Evolutionary conservation across 1,284 basidiomycete species (phyloP).

Genomic region (Pyrrhoderma noxium): DNA sequence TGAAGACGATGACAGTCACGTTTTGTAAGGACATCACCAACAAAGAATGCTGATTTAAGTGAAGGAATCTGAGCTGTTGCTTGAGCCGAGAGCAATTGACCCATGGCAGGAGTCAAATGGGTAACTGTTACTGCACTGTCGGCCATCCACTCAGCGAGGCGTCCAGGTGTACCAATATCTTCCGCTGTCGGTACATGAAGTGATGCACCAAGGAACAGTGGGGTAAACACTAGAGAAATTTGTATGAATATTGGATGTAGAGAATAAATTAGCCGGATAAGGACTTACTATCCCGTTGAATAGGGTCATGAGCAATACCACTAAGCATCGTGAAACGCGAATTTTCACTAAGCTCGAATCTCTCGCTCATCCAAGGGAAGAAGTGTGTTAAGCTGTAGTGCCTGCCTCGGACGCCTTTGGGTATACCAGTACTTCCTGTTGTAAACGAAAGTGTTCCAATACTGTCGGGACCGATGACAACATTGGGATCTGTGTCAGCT

Average conservation of each 20-base stretch:
- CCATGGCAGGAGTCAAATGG: slow-evolving; percentile 98
- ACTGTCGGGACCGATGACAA: slow-evolving; percentile 90
- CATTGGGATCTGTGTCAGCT: slow-evolving; percentile 68
- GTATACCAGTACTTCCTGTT: slow-evolving; percentile 95
- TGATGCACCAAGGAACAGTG: slow-evolving; percentile 94
- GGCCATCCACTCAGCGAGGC: slow-evolving; percentile 99
- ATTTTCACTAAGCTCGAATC: slow-evolving; percentile 69
- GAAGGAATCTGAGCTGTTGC: slow-evolving; percentile 85
- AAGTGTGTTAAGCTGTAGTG: slow-evolving; percentile 98
- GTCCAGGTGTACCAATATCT: slow-evolving; percentile 95
- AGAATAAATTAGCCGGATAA: neutral
- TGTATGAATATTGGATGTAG: neutral
- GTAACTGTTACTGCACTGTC: slow-evolving; percentile 86
- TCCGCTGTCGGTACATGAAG: slow-evolving; percentile 96
- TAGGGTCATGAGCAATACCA: slow-evolving; percentile 98
- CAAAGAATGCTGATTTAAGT: slow-evolving; percentile 92
- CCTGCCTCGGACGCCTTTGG: slow-evolving; percentile 93
- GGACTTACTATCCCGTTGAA: slow-evolving; percentile 91
- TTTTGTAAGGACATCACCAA: slow-evolving; percentile 98
- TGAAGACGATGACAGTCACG: slow-evolving; percentile 96
- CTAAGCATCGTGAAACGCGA: slow-evolving; percentile 98
- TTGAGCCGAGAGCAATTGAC: slow-evolving; percentile 95
- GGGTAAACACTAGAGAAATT: slow-evolving; percentile 80
- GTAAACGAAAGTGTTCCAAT: slow-evolving; percentile 96
- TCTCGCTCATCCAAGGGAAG: slow-evolving; percentile 98